Evolutionary conservation across 2,329 filamentous ascomycete genomes (phyloP).

Genomic region (Neofusicoccum cordaticola): DNA sequence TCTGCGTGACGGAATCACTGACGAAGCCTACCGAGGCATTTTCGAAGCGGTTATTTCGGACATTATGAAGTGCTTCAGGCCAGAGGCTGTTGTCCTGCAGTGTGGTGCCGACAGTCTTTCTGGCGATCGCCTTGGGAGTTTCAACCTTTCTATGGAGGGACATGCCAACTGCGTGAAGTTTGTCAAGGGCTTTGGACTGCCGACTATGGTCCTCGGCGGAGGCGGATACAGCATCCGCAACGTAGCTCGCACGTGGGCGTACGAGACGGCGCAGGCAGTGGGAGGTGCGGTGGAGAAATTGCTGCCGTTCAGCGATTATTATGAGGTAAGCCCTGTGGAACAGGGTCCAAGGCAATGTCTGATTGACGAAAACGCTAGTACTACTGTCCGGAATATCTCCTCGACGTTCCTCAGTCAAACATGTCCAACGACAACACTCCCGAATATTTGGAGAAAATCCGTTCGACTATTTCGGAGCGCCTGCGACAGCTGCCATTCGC

Average conservation of each 20-base stretch:
- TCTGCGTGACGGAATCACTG: constrained; percentile 84
- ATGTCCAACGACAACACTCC: constrained; percentile 15
- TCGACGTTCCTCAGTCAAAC: constrained; percentile 13
- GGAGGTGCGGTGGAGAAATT: background rate
- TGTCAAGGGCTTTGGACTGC: constrained; percentile 76
- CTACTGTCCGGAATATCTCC: constrained; percentile 16
- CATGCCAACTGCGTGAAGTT: constrained; percentile 89
- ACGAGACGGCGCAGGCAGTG: constrained; percentile 68
- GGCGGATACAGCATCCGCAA: constrained; percentile 97
- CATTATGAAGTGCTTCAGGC: constrained; percentile 80
- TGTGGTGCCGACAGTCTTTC: constrained; percentile 94
- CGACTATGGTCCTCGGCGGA: constrained; percentile 86
- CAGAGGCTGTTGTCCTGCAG: constrained; percentile 86
- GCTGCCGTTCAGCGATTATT: constrained; percentile 16
- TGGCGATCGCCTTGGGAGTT: constrained; percentile 87
- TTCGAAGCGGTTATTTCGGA: constrained; percentile 79
- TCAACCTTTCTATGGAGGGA: constrained; percentile 94
- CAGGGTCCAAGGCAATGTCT: too few species aligned
- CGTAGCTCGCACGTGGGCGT: constrained; percentile 93
- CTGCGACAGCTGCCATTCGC: constrained; percentile 11
- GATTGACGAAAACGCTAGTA: background rate
- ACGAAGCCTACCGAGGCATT: constrained; percentile 80
- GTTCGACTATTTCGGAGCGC: constrained; percentile 9
- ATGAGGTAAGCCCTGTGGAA: background rate
- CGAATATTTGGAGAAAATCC: constrained; percentile 14